Evolutionary conservation across 2,329 filamentous ascomycete genomes (phyloP).

Genomic region (Fusarium sp.): DNA sequence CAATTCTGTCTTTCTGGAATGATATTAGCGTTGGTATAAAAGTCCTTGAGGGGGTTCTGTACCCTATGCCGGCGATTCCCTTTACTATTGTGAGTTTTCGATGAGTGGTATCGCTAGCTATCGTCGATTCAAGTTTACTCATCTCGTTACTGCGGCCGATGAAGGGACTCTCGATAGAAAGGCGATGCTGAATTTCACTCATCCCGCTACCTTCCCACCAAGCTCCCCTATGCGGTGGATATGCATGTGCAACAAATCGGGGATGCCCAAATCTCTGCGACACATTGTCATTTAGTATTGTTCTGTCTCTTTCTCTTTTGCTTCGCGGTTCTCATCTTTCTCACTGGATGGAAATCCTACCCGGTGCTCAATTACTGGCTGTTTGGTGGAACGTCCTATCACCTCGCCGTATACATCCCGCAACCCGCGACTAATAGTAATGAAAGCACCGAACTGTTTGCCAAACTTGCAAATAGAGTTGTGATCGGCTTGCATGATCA

Average conservation of each 20-base stretch:
- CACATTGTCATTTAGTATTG: not conserved
- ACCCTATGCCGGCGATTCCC: not conserved
- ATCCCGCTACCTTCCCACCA: not conserved
- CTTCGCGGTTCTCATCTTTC: too few relatives aligned
- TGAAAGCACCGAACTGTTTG: accelerated
- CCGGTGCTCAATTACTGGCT: too few relatives aligned
- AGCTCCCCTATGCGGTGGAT: not conserved
- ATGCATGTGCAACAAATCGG: not conserved
- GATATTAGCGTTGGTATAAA: not conserved
- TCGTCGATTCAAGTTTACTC: accelerated
- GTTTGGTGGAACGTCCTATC: too few relatives aligned
- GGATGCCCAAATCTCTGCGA: not conserved
- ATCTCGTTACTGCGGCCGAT: not conserved
- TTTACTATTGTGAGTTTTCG: not conserved
- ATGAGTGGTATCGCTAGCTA: accelerated
- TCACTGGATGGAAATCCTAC: too few relatives aligned
- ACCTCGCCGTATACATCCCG: accelerated
- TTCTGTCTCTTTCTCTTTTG: too few relatives aligned
- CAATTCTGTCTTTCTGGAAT: not conserved
- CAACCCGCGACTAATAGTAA: accelerated
- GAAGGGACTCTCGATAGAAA: accelerated
- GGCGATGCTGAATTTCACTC: accelerated
- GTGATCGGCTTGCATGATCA: not conserved
- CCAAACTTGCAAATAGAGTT: not conserved
- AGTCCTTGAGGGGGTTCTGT: accelerated